Percentiles rank a stretch among this genome's conserved stretches.
These are phyloP conservation scores for Brettanomyces custersianus DNA, from an alignment of 805 yeast genomes.

Conservation along the genomic window DNA sequence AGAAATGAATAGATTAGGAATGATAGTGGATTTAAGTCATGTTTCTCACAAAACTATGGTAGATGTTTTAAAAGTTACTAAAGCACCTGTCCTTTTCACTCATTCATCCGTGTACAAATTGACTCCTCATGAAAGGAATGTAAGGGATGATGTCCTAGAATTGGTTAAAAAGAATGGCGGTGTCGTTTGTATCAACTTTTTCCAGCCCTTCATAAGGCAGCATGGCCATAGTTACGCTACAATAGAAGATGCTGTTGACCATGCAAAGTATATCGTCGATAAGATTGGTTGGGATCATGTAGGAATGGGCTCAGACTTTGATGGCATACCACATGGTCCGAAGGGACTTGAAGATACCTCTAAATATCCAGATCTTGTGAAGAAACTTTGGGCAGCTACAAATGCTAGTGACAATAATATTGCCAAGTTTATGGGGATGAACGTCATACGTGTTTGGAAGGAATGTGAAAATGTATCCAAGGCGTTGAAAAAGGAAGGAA, in stretches of 20 bases:
- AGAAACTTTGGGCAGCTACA: constrained; percentile 19
- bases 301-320: constrained; percentile 47
- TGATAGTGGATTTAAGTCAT: constrained; percentile 46
- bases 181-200: constrained; percentile 42
- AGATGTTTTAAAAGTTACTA: constrained; percentile 31
- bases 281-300: constrained; percentile 46
- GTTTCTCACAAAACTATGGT: constrained; percentile 42
- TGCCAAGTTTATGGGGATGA: constrained; percentile 34
- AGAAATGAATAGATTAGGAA: constrained; percentile 47
- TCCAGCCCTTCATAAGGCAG: constrained; percentile 30
- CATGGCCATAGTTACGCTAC: constrained; percentile 28
- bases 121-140: constrained; percentile 36
- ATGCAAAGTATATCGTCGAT: constrained; percentile 33
- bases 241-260: constrained; percentile 40
- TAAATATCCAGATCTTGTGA: constrained; percentile 41
- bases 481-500: constrained; percentile 11
- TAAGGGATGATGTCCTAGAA: constrained; percentile 37
- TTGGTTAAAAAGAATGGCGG: constrained; percentile 35
- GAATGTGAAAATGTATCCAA: constrained; percentile 27
- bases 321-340: constrained; percentile 39
- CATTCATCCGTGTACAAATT: constrained; percentile 38
- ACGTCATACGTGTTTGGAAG: constrained; percentile 39
- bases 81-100: constrained; percentile 42
- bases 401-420: constrained; percentile 39
- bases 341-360: constrained; percentile 46